Base-by-base conservation (phyloP, 192 early-diverging fungal genomes). In the Spinellus fusiger region DNA sequence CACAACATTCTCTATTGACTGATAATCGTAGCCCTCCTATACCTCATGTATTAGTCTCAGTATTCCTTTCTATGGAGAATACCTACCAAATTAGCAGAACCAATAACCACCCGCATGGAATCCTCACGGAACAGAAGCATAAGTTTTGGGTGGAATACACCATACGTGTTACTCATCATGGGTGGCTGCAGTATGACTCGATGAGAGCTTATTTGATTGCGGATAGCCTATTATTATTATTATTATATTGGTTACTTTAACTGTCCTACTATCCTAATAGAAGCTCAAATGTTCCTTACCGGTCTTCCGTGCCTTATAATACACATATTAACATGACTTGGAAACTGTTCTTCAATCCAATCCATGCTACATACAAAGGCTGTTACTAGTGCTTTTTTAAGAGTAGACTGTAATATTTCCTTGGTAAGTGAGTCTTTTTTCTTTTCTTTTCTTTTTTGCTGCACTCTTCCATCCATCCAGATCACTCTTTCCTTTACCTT, bases 111-210 rank as follows among this genome's bases (percentile, higher is more conserved):
- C 1, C 86, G 73, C 51, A 81, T 55, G 48, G 79, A 81, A 0
- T 49, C 61, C 15, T 73, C 64, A 35, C 82, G 78, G 29, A 84
- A 88, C 10, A 88, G 34, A 5, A 88, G 61, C 86, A 88, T 86
- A 0, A 86, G 22, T 54, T 85, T 88, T 25, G 77, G 69, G 61
- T 88, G 86, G 63, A 86, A 83, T 3, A 73, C 67, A 1, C 84
- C 83, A 35, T 66, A 79, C 20, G 46, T 54, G 10, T 72, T 69
- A 12, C 63, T 55, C 23, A 50, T 71, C 51, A 84, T 64, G 3
- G 70, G 75, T 16, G 84, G 83, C 44, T 80, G 71, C 12, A 88
- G 63, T 6, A 76, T 22, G 0, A 73, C 3, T 46, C 66, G 35
- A 68, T 66, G 15, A 52, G 74, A 4, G 63, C 33, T 0, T 29